Evolutionary conservation across 1,139 yeast species (phyloP), one percentile per base, ranked within the genome.

Genomic region (Tardiomyces depauwii): DNA sequence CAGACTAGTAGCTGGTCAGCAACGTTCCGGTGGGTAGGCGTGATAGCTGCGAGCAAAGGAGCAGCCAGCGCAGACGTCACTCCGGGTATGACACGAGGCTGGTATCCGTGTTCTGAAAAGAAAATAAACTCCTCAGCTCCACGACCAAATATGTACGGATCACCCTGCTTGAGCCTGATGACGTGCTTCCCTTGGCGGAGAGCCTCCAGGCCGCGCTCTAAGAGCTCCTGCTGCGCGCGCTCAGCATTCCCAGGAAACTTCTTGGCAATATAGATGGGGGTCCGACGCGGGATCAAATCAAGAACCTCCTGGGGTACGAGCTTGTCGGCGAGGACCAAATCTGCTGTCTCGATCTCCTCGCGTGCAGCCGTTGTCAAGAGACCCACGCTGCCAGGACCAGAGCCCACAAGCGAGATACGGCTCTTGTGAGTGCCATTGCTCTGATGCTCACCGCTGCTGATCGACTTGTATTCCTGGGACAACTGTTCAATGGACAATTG

Each of bases 161-260:
- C 98, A 40, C 98, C 98, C 66, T 91, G 98, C 62, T 91, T 91
- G 53, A 91, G 72, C 47, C 98, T 72, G 2, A 91, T 93, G 1
- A 91, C 96, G 50, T 77, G 78, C 55, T 78, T 73, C 14, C 96
- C 96, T 46, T 73, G 66, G 39, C 68, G 51, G 36, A 87, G 62
- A 0, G 81, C 82, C 39, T 72, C 74, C 19, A 89, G 66, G 0
- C 96, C 97, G 51, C 81, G 65, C 18, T 72, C 69, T 36, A 87
- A 68, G 39, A 91, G 71, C 63, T 91, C 96, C 53, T 84, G 76
- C 63, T 91, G 98, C 0, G 97, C 97, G 44, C 76, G 74, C 59
- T 88, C 96, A 0, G 98, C 97, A 61, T 91, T 89, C 1, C 98
- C 98, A 1, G 97, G 97, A 65, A 88, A 91, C 63, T 91, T 91